Conservation (phyloP, 2,329 filamentous ascomycete genomes). For the Colletotrichum sojae region DNA sequence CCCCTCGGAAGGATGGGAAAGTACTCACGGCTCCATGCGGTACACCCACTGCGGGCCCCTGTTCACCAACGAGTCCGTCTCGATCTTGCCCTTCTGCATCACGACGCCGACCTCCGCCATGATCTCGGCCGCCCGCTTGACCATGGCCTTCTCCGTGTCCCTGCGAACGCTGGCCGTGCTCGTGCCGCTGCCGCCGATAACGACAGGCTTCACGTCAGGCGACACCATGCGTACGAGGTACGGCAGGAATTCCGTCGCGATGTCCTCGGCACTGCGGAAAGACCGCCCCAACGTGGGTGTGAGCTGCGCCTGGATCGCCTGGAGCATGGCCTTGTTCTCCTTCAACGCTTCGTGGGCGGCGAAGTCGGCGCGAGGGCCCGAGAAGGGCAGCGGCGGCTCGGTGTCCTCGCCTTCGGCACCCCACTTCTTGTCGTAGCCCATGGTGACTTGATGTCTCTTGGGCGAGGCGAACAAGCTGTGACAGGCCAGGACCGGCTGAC, state of each 20-base stretch:
- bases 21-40: conserved; percentile 90
- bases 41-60: conserved; percentile 84
- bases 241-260: conserved; percentile 87
- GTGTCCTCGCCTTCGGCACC: conserved; percentile 62
- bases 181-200: conserved; percentile 79
- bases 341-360: conserved; percentile 85
- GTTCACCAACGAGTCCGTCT: conserved; percentile 72
- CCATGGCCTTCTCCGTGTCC: conserved; percentile 85
- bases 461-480: conserved; percentile 91
- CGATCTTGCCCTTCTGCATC: conserved; percentile 85
- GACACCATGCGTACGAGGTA: conserved; percentile 87
- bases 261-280: conserved; percentile 83
- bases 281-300: conserved; percentile 79
- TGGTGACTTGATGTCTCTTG: conserved; percentile 61
- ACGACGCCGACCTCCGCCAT: conserved; percentile 87
- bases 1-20: conserved; percentile 1
- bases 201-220: conserved; percentile 91
- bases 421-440: conserved; percentile 61
- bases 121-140: conserved; percentile 83
- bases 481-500: conserved; percentile 88
- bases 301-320: conserved; percentile 79
- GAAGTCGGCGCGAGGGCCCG: conserved; percentile 86
- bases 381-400: conserved; percentile 78
- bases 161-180: conserved; percentile 89
- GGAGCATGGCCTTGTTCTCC: conserved; percentile 81